Conservation (phyloP, 139 green algal species). For the Tetradesmus lagerheimii region DNA sequence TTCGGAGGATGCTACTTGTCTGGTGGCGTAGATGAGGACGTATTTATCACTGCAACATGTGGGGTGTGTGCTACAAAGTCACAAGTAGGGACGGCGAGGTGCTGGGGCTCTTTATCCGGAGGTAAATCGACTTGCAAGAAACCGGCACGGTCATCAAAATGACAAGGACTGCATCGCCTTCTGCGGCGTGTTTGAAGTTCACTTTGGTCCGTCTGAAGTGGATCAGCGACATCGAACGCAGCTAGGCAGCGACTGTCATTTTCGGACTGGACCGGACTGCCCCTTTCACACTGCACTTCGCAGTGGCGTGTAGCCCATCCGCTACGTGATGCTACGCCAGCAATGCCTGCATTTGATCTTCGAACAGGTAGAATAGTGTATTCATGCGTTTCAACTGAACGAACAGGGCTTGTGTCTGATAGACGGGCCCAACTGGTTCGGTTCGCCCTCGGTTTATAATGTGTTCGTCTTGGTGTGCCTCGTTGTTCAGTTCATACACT, state of each 20-base stretch:
- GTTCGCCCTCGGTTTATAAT: background rate
- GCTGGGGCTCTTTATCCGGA: background rate
- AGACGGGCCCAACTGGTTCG: background rate
- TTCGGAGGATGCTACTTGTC: background rate
- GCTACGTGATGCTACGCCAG: too few species aligned
- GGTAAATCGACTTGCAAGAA: background rate
- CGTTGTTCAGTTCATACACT: background rate
- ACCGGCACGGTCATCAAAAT: background rate
- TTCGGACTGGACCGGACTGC: background rate
- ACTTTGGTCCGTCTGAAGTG: background rate
- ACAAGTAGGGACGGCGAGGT: background rate
- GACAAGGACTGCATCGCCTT: background rate
- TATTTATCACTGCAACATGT: background rate
- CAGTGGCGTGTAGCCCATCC: background rate
- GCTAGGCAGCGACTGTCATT: background rate
- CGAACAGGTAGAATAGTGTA: too few species aligned
- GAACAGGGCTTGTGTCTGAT: too few species aligned
- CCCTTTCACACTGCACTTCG: background rate
- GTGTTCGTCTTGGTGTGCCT: background rate
- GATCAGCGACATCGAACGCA: background rate
- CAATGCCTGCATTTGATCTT: too few species aligned
- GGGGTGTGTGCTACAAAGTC: background rate
- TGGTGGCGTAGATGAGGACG: background rate
- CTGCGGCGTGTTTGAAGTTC: background rate
- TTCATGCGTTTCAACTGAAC: too few species aligned